These are phyloP conservation scores for Daldinia vernicosa DNA, from an alignment of 495 filamentous ascomycete genomes.

Conservation along the genomic window DNA sequence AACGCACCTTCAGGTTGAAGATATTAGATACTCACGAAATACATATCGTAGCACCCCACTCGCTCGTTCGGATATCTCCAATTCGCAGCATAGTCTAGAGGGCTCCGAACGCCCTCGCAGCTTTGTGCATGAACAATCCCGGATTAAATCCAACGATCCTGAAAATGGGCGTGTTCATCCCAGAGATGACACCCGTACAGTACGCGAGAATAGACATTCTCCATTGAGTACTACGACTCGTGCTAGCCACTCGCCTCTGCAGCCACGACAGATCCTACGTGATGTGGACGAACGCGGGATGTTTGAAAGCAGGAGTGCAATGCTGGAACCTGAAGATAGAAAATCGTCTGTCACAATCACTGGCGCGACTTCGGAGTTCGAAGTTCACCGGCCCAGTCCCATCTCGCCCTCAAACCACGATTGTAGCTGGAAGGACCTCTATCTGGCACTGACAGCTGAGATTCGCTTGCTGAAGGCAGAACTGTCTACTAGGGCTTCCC, in stretches of 20 bases:
- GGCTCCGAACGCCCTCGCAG: background rate
- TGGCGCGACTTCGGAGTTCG: constrained; percentile 9
- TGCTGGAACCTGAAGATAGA: background rate
- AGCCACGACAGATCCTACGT: constrained; percentile 12
- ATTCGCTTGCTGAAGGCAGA: constrained; percentile 45
- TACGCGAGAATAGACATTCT: background rate
- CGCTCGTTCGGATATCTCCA: constrained; percentile 8
- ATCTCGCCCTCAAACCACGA: constrained; percentile 44
- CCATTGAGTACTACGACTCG: background rate
- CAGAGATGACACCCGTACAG: background rate
- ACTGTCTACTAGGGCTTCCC: constrained; percentile 29
- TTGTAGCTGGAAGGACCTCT: constrained; percentile 48
- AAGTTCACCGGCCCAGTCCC: constrained; percentile 31
- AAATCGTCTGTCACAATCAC: background rate
- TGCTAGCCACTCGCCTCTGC: constrained; percentile 18
- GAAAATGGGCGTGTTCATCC: background rate
- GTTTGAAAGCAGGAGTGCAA: background rate
- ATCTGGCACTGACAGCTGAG: constrained; percentile 43
- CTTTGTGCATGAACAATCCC: background rate
- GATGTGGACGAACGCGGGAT: background rate
- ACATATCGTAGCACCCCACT: constrained; percentile 17
- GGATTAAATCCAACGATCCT: background rate
- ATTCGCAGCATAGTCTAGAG: constrained; percentile 7
- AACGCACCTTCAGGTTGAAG: constrained; percentile 15
- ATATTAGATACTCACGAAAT: background rate